Base-by-base conservation (phyloP, 2,329 filamentous ascomycete species). In the Penicillium hordei region DNA sequence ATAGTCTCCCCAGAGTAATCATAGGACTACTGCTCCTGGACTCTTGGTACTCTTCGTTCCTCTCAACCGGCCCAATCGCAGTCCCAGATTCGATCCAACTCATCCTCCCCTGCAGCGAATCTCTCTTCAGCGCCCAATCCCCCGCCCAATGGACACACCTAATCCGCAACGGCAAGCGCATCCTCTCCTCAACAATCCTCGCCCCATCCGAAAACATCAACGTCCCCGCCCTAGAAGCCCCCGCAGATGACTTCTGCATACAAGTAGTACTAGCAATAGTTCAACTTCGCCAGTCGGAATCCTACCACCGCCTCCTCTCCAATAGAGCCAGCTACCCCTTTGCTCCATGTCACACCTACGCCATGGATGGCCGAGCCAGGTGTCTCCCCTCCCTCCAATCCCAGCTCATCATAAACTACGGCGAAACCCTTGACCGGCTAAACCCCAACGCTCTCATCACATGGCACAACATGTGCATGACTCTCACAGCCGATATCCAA, bases 391-490 rank as follows among this genome's bases (percentile, higher is more conserved):
- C 65, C 0, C 64, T 75, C 6, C 72, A 74, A 55, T 59, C 69
- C 8, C 70, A 75, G 42, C 65, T 73, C 4, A 62, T 64, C 23
- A 66, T 57, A 40, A 64, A 61, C 23, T 81, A 81, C 36, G 74
- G 77, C 33, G 74, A 78, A 23, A 70, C 73, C 1, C 70, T 81
- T 4, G 67, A 76, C 15, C 72, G 70, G 2, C 72, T 79, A 25
- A 79, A 81, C 51, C 74, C 81, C 2, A 83, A 83, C 49, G 78
- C 79, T 4, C 67, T 78, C 1, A 72, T 82, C 4, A 75, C 82
- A 38, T 83, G 81, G 81, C 81, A 83, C 60, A 77, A 79, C 43
- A 77, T 82, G 52, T 82, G 79, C 61, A 81, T 83, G 75, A 78
- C 76, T 61, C 73, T 83, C 2, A 78, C 80, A 0, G 76, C 81